Percentiles rank a stretch among this genome's conserved stretches.
Conservation (phyloP, 2,329 filamentous ascomycete species). For the Grosmannia huntii region DNA sequence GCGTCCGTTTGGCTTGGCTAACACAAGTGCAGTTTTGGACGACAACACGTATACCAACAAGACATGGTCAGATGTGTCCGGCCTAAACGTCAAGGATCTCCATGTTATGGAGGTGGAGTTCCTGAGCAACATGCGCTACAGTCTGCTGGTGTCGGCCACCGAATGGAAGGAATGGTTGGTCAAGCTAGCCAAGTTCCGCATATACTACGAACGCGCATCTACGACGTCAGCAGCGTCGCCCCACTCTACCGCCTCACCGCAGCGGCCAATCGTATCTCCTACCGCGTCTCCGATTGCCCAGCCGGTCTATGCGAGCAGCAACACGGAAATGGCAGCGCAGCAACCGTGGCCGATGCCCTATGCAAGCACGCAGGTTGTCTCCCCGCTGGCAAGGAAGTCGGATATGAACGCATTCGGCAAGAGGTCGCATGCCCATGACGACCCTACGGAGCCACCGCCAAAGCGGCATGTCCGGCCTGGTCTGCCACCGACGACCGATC, state of each 20-base stretch:
- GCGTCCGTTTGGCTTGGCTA: background rate
- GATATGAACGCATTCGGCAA: conserved; percentile 32
- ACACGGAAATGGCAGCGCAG: background rate
- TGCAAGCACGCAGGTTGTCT: conserved; percentile 27
- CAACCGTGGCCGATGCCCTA: background rate
- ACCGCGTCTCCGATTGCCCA: conserved; percentile 28
- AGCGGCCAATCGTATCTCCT: conserved; percentile 29
- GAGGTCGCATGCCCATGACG: conserved; percentile 34
- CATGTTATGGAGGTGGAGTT: conserved; percentile 99
- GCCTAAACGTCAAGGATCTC: conserved; percentile 85
- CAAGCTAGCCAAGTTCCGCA: conserved; percentile 69
- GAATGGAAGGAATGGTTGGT: conserved; percentile 83
- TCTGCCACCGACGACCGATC: background rate
- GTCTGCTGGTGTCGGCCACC: conserved; percentile 69
- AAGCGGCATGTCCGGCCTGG: conserved; percentile 30
- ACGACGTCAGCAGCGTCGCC: conserved; percentile 18
- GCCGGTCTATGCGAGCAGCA: background rate
- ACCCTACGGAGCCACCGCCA: conserved; percentile 38
- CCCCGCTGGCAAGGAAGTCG: conserved; percentile 36
- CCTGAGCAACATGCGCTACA: conserved; percentile 95
- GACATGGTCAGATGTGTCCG: conserved; percentile 96
- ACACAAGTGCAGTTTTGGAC: conserved; percentile 54
- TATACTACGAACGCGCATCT: conserved; percentile 61
- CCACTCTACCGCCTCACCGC: conserved; percentile 21
- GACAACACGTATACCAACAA: conserved; percentile 99